Evolutionary conservation across 768 basidiomycete genomes (phyloP).

Genomic region (Suillus alpinus): DNA sequence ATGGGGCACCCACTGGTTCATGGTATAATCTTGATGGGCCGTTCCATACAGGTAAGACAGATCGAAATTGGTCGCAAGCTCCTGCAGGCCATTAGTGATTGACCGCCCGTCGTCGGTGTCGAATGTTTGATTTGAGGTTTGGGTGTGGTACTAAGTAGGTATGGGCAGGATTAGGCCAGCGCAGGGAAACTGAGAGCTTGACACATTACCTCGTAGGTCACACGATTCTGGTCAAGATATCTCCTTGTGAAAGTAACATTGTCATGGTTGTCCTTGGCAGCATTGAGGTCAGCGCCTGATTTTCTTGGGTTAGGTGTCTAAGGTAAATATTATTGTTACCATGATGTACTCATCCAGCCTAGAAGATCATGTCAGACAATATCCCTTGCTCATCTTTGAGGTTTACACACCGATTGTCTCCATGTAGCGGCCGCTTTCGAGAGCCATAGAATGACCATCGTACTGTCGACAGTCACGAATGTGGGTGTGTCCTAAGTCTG

Average conservation of each 20-base stretch:
- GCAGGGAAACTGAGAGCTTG: background rate
- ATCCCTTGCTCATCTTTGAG: background rate
- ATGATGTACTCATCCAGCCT: constrained; percentile 61
- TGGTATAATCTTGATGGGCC: constrained; percentile 73
- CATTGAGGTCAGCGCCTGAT: no score
- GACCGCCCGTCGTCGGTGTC: constrained; percentile 53
- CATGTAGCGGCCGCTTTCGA: no score
- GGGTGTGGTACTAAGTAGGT: constrained; percentile 60
- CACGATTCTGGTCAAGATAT: constrained; percentile 78
- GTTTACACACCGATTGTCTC: constrained; percentile 75
- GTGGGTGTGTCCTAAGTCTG: no score
- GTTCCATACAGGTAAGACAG: constrained; percentile 62
- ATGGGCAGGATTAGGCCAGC: background rate
- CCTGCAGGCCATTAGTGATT: constrained; percentile 56
- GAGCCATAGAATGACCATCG: no score
- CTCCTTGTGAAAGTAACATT: constrained; percentile 65
- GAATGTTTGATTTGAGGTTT: constrained; percentile 46
- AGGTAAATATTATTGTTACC: no score
- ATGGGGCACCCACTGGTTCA: constrained; percentile 46
- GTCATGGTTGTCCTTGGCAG: constrained; percentile 32
- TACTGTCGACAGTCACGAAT: no score
- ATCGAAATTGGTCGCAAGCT: constrained; percentile 57
- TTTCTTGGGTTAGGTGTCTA: no score
- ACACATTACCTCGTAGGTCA: constrained; percentile 59
- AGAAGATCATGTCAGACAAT: background rate